Evolutionary conservation across 148 eudicot species (phyloP), one percentile per base, ranked within the genome.

Genomic region (Talinum fruticosum): DNA sequence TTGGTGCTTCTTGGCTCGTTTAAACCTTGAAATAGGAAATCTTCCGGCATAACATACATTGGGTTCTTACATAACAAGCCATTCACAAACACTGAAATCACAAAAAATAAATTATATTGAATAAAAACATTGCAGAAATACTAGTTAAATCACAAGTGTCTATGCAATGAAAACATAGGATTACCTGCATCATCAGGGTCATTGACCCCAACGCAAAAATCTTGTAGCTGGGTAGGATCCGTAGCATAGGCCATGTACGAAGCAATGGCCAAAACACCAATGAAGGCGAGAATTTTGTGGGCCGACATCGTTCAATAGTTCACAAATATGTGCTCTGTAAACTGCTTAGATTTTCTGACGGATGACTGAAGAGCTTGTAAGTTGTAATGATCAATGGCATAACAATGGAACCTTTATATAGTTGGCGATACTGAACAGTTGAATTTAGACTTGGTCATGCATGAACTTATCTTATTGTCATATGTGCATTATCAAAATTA

Each of bases 1-100:
- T 65, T 29, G 21, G 78, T 80, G 78, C 74, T 75, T 6, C 74
- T 73, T 10, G 75, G 67, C 8, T 49, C 16, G 62, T 80, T 51
- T 71, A 80, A 68, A 3, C 82, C 82, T 21, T 68, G 16, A 41
- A 74, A 75, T 5, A 49, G 47, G 77, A 80, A 80, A 68, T 80
- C 82, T 18, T 73, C 76, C 0, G 76, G 76, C 19, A 29, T 73
- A 34, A 23, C 76, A 1, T 19, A 44, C 66, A 53, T 73, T 73
- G 76, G 76, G 36, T 73, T 53, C 66, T 73, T 73, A 24, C 76
- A 73, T 0, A 73, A 73, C n/a, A 73, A 47, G 0, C 76, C 76
- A 23, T 73, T 73, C 45, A 73, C 76, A 53, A 73, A 51, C 66
- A 73, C 76, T 73, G 76, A n/a, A 51, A 32, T 3, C 6, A 41